Evolutionary conservation across 1,139 yeast genomes (phyloP).

Genomic region (Geotrichum australiense): DNA sequence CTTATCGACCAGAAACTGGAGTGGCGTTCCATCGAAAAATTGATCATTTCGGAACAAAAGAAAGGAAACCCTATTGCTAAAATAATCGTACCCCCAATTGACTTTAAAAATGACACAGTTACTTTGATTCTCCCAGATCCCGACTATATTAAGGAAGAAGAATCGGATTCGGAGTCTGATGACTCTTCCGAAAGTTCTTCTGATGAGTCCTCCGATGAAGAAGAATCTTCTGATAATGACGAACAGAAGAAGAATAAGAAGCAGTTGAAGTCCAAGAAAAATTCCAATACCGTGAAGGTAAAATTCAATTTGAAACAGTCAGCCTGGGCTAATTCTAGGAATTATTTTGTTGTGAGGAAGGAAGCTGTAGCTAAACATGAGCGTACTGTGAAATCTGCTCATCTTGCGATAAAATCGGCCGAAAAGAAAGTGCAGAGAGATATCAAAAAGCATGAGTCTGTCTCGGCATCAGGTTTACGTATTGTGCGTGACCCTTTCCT

Average conservation of each 20-base stretch:
- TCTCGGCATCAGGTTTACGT: constrained; percentile 48
- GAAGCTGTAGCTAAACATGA: constrained; percentile 70
- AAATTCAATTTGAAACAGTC: constrained; percentile 63
- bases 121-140: constrained; percentile 51
- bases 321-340: constrained; percentile 87
- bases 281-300: constrained; percentile 40
- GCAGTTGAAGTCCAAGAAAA: constrained; percentile 21
- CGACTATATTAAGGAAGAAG: constrained; percentile 31
- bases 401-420: constrained; percentile 75
- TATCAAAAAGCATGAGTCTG: constrained; percentile 30
- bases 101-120: constrained; percentile 63
- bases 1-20: constrained; percentile 83
- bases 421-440: constrained; percentile 73
- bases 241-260: constrained; percentile 24
- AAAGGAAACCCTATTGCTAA: constrained; percentile 61
- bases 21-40: constrained; percentile 82
- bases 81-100: constrained; percentile 59
- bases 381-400: constrained; percentile 74
- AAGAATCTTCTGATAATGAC: constrained; percentile 33
- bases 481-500: constrained; percentile 69
- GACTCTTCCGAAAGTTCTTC: constrained; percentile 29
- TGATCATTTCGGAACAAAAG: constrained; percentile 61
- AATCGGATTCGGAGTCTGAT: constrained; percentile 29
- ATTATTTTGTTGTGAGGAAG: constrained; percentile 73
- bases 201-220: constrained; percentile 34